Conservation (phyloP, 2,329 filamentous ascomycete species). For the Alternaria conjuncta region DNA sequence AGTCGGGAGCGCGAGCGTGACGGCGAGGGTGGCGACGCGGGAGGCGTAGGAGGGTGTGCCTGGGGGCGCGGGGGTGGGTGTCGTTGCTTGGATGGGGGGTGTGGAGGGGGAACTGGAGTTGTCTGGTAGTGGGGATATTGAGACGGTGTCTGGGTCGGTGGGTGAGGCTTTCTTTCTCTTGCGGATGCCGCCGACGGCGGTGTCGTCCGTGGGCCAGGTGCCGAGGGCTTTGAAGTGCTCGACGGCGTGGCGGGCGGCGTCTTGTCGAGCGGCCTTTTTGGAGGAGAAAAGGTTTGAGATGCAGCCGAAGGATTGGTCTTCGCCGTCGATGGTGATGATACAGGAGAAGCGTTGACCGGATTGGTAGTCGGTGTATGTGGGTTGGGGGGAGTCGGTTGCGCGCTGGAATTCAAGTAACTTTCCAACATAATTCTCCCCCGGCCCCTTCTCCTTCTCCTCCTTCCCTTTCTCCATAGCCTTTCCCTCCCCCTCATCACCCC, state of each 20-base stretch:
- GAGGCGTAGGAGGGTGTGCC: conserved; percentile 9
- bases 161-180: conserved; percentile 31
- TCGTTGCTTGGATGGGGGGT: neutral
- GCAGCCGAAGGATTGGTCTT: conserved; percentile 45
- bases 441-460: conserved; percentile 21
- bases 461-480: conserved; percentile 29
- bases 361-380: conserved; percentile 48
- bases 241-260: conserved; percentile 51
- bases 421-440: conserved; percentile 43
- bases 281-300: conserved; percentile 37
- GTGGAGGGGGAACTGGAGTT: neutral
- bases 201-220: conserved; percentile 33
- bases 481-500: conserved; percentile 17
- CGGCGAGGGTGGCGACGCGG: conserved; percentile 28
- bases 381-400: conserved; percentile 27
- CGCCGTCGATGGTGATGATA: conserved; percentile 33
- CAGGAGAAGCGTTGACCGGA: conserved; percentile 42
- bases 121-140: neutral
- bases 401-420: conserved; percentile 47
- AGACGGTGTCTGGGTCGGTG: neutral
- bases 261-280: conserved; percentile 52
- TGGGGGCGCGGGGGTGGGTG: neutral
- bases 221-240: conserved; percentile 49
- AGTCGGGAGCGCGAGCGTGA: conserved; percentile 25
- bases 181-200: conserved; percentile 35